Percentiles rank a stretch among this genome's conserved stretches.
These are phyloP conservation scores for Ramaria sp. DNA, from an alignment of 768 basidiomycete genomes.

Conservation along the genomic window DNA sequence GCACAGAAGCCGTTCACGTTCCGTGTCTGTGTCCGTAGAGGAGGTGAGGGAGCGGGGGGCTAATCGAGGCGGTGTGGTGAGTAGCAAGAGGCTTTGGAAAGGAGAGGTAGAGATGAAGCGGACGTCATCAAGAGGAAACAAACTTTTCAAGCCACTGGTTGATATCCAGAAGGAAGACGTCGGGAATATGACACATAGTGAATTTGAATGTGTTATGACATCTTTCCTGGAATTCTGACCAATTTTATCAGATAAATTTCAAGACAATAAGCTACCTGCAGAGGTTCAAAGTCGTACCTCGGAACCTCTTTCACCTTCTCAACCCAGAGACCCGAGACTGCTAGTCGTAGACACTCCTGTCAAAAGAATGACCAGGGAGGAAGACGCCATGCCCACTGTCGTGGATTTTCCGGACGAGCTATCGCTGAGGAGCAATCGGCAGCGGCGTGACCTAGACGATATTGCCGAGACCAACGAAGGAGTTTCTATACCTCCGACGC, in stretches of 20 bases:
- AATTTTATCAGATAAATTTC: not conserved
- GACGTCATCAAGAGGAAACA: not conserved
- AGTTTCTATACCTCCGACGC: no score
- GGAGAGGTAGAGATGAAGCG: constrained; percentile 8
- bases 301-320: not conserved
- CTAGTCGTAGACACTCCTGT: constrained; percentile 4
- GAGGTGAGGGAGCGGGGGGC: constrained; percentile 6
- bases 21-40: constrained; percentile 6
- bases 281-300: not conserved
- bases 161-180: not conserved
- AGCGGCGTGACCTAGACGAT: not conserved
- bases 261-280: not conserved
- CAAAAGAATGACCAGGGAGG: not conserved
- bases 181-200: not conserved
- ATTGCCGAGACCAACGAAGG: not conserved
- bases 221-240: not conserved
- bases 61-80: constrained; percentile 5
- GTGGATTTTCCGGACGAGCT: not conserved
- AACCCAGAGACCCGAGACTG: not conserved
- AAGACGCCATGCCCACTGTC: not conserved
- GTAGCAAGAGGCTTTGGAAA: constrained; percentile 5
- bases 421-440: not conserved
- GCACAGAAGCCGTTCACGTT: constrained; percentile 2
- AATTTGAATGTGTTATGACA: no score
- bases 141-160: not conserved